Conservation (phyloP, 768 basidiomycete genomes). For the Hebeloma cylindrosporum region DNA sequence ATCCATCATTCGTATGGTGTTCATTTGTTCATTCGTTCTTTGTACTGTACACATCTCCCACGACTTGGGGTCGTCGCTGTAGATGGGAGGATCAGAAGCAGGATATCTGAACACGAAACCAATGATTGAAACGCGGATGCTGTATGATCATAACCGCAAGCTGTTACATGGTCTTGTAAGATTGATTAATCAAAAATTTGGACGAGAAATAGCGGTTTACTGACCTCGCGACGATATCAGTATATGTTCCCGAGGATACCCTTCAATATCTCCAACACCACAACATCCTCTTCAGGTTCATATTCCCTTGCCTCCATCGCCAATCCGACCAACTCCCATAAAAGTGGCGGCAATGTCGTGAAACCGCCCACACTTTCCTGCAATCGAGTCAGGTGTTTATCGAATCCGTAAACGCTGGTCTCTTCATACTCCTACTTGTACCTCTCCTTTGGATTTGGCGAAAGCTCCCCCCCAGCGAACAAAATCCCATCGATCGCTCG, state of each 20-base stretch:
- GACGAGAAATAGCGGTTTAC: no score
- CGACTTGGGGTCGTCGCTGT: no score
- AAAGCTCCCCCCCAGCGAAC: conserved; percentile 13
- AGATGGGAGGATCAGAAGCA: no score
- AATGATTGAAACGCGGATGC: no score
- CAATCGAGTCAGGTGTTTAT: conserved; percentile 28
- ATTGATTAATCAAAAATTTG: no score
- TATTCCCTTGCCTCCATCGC: conserved; percentile 34
- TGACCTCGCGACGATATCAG: conserved; percentile 5
- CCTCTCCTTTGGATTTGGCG: conserved; percentile 3
- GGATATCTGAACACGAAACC: no score
- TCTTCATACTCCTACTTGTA: conserved; percentile 23
- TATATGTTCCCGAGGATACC: conserved; percentile 26
- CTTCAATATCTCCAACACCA: conserved; percentile 29
- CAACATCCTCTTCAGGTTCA: conserved; percentile 23
- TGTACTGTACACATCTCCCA: no score
- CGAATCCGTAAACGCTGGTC: conserved; percentile 37
- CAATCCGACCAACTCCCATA: conserved; percentile 34
- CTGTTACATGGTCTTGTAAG: no score
- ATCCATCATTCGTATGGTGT: no score
- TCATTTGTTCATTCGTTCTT: no score
- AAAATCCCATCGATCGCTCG: conserved; percentile 37
- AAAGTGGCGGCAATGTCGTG: conserved; percentile 27
- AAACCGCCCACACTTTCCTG: conserved; percentile 26
- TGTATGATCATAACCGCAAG: no score